Evolutionary conservation across 345 rosid genomes (phyloP), one percentile per base, ranked within the genome.

Genomic region (Gossypium bickii): DNA sequence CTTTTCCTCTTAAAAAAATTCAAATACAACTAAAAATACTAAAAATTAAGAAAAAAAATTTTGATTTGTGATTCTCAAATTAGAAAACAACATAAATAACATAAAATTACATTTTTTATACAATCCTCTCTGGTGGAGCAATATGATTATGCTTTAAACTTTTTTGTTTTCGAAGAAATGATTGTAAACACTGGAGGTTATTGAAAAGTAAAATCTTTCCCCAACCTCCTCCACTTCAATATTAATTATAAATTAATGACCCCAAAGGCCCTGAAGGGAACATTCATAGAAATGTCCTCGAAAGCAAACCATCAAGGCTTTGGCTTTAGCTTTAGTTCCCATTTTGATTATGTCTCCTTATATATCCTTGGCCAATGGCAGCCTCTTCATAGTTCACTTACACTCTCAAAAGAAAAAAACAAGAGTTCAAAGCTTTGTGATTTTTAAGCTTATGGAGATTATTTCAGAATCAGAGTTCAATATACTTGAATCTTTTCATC

Each of bases 401-500:
- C 41, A 47, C 56, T 67, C 60, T 16, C 25, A 0, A 48, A 67
- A 15, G 38, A 34, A 4, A 34, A 34, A 34, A 34, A 20, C n/a
- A 34, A 34, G 7, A 34, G 41, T 34, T 34, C 10, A 24, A 59
- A 59, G 63, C 9, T 24, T 59, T 24, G 34, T 1, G 24, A 3
- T 1, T 16, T 59, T 59, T 24, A 9, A n/a, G 49, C 15, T n/a
- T 20, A 57, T 49, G 45, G 43, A 29, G 59, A 58, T 27, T 27
- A 4, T 43, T 25, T 62, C 62, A 11, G 59, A 57, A 1, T 43
- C 67, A 15, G 82, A 80, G 47, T 67, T 67, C n/a, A 75, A 73
- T 17, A 44, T 80, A 17, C 24, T 80, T 9, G 77, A 80, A 22
- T 78, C 84, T 9, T 76, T 78, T n/a, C 57, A 80, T 20, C 68